Base-by-base conservation (phyloP, 176 grass and related monocot species). In the Aegilops tauschii region DNA sequence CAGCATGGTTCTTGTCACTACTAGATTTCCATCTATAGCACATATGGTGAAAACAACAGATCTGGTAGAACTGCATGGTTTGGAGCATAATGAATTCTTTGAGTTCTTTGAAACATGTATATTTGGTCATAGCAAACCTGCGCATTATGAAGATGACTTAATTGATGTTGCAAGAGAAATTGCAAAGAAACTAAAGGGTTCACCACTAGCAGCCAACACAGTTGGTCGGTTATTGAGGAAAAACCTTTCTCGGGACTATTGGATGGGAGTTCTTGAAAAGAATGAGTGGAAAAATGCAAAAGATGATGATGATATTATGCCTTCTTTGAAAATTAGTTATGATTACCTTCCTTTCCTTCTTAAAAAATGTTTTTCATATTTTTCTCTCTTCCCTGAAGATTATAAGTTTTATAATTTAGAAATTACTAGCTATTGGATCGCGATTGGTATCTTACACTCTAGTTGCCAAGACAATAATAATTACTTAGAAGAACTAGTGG, bases 261-360 rank as follows among this genome's bases (percentile, higher is more conserved):
- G 73, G 73, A 30, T 30, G 6, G 13, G 16, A 50, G 42, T 76
- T 76, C 42, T 76, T 76, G 73, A 76, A 76, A 76, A 9, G 14
- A 31, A 52, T 10, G 44, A 76, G 44, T 76, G 73, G 45, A 0
- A 31, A 9, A 18, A 76, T 3, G 4, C 3, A 14, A 3, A 52
- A 20, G 10, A 3, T 52, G 27, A 76, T 7, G 44, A 76, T 4
- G 45, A 52, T 31, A 52, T 76, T 76, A 50, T 52, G 25, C 14
- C 23, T 29, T 69, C 66, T 9, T 7, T 69, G 1, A 69, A 69
- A 69, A 69, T 69, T 36, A 69, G 31, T 7, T 69, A 69, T 17
- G 16, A 35, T 8, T 69, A 35, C 66, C 66, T 69, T 4, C 31
- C 66, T 4, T 69, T 20, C 1, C 2, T 9, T 69, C 34, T 69